Conservation (phyloP, 176 grass and related monocot species). For the Aegilops umbellulata region DNA sequence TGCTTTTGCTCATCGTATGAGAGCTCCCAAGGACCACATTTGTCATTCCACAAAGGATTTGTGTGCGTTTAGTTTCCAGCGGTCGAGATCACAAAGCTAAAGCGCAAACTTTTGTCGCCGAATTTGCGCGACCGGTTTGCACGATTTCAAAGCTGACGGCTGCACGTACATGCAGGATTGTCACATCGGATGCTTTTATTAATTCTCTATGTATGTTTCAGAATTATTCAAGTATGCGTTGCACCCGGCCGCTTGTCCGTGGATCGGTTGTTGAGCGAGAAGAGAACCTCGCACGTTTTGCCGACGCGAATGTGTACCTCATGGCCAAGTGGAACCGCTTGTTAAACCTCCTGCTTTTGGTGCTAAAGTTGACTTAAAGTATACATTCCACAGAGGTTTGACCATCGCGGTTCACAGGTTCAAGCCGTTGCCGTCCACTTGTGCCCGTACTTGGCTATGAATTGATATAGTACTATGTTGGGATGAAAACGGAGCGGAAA, state of each 20-base stretch:
- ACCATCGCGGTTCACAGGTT: neutral
- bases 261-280: neutral
- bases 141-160: neutral
- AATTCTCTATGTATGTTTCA: neutral
- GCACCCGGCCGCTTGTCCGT: neutral
- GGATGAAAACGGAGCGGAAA: no score
- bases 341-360: neutral
- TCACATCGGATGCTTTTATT: neutral
- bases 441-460: no score
- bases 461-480: no score
- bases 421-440: neutral
- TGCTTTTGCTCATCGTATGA: no score
- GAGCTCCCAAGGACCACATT: no score
- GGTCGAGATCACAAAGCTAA: neutral
- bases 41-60: no score
- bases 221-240: neutral
- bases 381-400: neutral
- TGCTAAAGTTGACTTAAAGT: slow-evolving; percentile 30
- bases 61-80: no score
- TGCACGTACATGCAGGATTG: neutral
- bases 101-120: neutral
- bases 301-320: neutral
- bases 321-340: neutral
- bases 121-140: neutral
- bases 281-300: slow-evolving; percentile 9